These are phyloP conservation scores for Monosporascus sp. DNA, from an alignment of 2,329 filamentous ascomycete genomes.

Conservation along the genomic window DNA sequence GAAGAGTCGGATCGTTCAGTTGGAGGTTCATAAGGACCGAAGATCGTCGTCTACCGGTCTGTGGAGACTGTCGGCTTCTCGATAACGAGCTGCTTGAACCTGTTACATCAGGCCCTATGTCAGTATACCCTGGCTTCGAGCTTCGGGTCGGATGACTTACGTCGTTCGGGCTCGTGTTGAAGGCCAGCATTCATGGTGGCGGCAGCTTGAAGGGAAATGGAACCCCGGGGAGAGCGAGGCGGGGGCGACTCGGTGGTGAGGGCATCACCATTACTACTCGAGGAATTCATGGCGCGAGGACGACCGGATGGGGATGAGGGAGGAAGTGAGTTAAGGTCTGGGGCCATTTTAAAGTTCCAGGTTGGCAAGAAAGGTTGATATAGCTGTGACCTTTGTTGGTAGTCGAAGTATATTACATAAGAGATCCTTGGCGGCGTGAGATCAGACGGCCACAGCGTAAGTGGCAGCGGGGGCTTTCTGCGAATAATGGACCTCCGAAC, in stretches of 20 bases:
- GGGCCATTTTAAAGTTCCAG: conserved; percentile 35
- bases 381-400: not conserved
- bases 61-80: conserved; percentile 39
- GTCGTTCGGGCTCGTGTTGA: conserved; percentile 56
- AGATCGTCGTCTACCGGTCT: conserved; percentile 56
- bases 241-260: conserved; percentile 48
- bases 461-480: too few species aligned
- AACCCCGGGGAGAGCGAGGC: conserved; percentile 50
- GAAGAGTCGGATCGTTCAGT: conserved; percentile 64
- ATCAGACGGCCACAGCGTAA: too few species aligned
- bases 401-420: too few species aligned
- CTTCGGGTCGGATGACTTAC: conserved; percentile 32
- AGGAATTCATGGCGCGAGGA: conserved; percentile 32
- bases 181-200: conserved; percentile 74
- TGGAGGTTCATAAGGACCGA: conserved; percentile 69
- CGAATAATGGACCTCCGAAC: too few species aligned
- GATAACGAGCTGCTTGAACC: conserved; percentile 49
- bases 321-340: conserved; percentile 56
- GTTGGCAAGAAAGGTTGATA: not conserved
- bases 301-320: conserved; percentile 37
- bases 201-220: conserved; percentile 68
- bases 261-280: conserved; percentile 22
- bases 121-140: not conserved
- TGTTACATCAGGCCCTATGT: conserved; percentile 17
- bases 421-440: too few species aligned